Evolutionary conservation across 2,329 filamentous ascomycete species (phyloP), one percentile per base, ranked within the genome.

Genomic region (Curvularia sp.): DNA sequence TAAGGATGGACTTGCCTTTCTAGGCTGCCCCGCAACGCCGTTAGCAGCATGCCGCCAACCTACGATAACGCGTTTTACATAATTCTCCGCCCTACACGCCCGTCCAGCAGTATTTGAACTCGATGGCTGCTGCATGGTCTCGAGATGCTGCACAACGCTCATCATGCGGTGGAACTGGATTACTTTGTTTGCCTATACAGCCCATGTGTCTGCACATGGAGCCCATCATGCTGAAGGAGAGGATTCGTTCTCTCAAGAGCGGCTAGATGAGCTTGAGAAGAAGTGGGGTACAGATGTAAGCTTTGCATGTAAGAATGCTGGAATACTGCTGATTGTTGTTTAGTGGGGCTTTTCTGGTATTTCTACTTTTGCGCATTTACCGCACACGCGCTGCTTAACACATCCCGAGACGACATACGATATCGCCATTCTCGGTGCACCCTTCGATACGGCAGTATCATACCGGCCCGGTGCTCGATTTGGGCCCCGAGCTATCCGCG

Each of bases 401-500:
- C 68, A 80, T 49, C 81, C 81, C 21, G 67, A 76, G 30, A 73
- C 67, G 10, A 60, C 67, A 18, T 83, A 77, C 59, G 81, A 83
- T 56, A 82, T 83, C 53, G 81, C 76, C 9, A 79, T 83, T 39
- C 72, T 83, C 3, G 81, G 81, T 2, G 81, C 78, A 3, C 81
- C 81, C 0, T 83, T 83, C 60, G 81, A 83, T 60, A 83, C 81
- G 2, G 78, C 80, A 23, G 80, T 82, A 0, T 78, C 75, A 50
- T 83, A 83, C 49, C 58, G 67, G 13, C 67, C 68, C 68, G 78
- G 78, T 30, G 81, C 81, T 41, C 87, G 93, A 8, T 97, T 97
- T 73, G 93, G 93, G 0, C 93, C 93, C 32, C 87, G 92, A 43
- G 91, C 92, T 41, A 97, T 97, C 71, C 89, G 93, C 55, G 88